Evolutionary conservation across 2,329 filamentous ascomycete species (phyloP).

Genomic region (Hymenoscyphus infarciens): DNA sequence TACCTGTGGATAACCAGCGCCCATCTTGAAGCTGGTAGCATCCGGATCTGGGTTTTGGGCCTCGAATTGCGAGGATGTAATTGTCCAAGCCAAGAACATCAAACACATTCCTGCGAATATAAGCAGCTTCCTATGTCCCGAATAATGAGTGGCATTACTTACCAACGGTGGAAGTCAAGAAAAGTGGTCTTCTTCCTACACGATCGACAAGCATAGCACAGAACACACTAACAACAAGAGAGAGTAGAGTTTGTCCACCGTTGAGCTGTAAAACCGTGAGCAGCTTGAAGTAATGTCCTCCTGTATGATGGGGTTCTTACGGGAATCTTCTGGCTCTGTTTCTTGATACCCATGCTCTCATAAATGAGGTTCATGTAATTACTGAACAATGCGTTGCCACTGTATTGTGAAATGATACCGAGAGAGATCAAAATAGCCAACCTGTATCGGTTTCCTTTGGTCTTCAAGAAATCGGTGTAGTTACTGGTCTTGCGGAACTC

Average conservation of each 20-base stretch:
- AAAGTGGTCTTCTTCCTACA: conserved; percentile 54
- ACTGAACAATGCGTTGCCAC: conserved; percentile 62
- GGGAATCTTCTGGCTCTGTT: conserved; percentile 33
- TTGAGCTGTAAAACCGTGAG: conserved; percentile 38
- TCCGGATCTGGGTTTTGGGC: conserved; percentile 24
- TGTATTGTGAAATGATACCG: conserved; percentile 65
- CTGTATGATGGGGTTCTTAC: conserved; percentile 45
- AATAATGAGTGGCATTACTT: not conserved
- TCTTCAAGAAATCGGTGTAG: conserved; percentile 50
- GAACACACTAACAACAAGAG: conserved; percentile 54
- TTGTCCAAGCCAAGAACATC: conserved; percentile 50
- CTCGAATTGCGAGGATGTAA: conserved; percentile 45
- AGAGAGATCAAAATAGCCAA: conserved; percentile 59
- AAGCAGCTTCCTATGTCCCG: not conserved
- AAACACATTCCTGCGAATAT: conserved; percentile 33
- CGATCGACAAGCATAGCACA: conserved; percentile 54
- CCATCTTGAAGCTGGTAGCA: conserved; percentile 28
- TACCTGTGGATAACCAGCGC: conserved; percentile 41
- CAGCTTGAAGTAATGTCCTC: not conserved
- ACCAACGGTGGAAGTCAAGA: conserved; percentile 39
- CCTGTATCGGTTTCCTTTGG: conserved; percentile 61
- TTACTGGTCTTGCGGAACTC: conserved; percentile 45
- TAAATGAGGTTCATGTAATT: conserved; percentile 65
- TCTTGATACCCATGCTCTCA: conserved; percentile 55
- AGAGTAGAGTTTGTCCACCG: conserved; percentile 35